Base-by-base conservation (phyloP, 2,329 filamentous ascomycete genomes). In the Beauveria sp. region DNA sequence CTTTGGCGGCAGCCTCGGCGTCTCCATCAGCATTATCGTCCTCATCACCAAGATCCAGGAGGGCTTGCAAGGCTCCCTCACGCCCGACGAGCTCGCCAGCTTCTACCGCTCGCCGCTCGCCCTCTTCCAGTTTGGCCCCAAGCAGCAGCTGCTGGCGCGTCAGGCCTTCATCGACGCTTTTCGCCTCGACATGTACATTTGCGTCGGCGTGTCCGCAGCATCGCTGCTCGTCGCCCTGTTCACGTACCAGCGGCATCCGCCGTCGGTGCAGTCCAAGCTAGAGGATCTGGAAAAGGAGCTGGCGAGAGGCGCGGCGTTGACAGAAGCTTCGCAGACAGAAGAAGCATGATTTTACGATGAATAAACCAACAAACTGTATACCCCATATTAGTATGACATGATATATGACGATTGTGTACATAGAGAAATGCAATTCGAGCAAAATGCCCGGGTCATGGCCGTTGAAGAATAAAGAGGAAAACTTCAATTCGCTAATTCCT, bases 1-100 rank as follows among this genome's bases (percentile, higher is more conserved):
- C 12, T 67, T 70, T 54, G 69, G 69, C 60, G 68, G 69, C 43
- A 68, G 66, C 51, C 64, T 70, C 45, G 69, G 69, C 43, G 66
- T 70, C 4, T 67, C 69, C 24, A 61, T 66, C 24, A 63, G 63
- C 60, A 63, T 67, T 56, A 63, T 67, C n/a, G 63, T 67, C 16
- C 62, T 67, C 56, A 66, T 66, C 48, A 63, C 61, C n/a, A 64
- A 60, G 46, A 68, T 68, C 20, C 60, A 66, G 40, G 43, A 53
- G 34, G 57, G 54, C 3, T 55, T 68, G 10, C 57, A 63, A 34
- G 61, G 48, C 53, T 52, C 48, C 24, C 61, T 68, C 42, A 64
- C 65, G 14, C 31, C 61, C 6, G 58, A 61, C 26, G 55, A 68
- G 59, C 56, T 68, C 20, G 56, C 53, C 8, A 60, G 38, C 53